Percentiles rank a stretch among this genome's conserved stretches.
phyloP scores from a whole-genome alignment of 2,329 filamentous ascomycete species.

The Pseudophaeomoniella oleicola region DNA sequence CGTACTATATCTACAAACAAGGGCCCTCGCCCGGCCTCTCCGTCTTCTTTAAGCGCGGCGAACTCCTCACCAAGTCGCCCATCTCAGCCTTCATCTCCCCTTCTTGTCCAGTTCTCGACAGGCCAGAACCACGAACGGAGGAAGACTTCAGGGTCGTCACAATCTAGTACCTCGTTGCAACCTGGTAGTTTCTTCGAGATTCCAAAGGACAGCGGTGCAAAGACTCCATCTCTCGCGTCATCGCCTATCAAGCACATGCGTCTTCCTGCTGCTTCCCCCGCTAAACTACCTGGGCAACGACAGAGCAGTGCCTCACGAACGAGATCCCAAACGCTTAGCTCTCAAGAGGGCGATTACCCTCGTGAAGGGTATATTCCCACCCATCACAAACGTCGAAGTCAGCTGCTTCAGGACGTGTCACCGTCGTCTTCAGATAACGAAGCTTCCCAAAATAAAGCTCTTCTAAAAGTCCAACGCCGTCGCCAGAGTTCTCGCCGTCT shows the following conservation, averaged over 20 bases:
- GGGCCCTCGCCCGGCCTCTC: constrained; percentile 69
- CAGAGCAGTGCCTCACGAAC: constrained; percentile 53
- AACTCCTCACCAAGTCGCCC: constrained; percentile 78
- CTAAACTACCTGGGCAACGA: constrained; percentile 48
- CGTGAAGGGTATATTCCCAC: constrained; percentile 46
- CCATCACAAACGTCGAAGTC: constrained; percentile 82
- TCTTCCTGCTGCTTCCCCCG: constrained; percentile 34
- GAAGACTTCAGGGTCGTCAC: constrained; percentile 82
- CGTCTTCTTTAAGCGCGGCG: constrained; percentile 62
- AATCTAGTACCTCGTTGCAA: constrained; percentile 55
- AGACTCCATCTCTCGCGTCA: constrained; percentile 35
- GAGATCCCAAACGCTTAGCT: constrained; percentile 83
- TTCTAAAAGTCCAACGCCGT: constrained; percentile 81
- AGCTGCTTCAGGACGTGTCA: constrained; percentile 79
- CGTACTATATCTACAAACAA: constrained; percentile 73
- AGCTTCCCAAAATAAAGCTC: constrained; percentile 75
- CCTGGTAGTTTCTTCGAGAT: constrained; percentile 59
- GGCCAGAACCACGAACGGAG: constrained; percentile 68
- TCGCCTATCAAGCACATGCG: constrained; percentile 37
- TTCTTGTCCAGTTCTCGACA: constrained; percentile 93
- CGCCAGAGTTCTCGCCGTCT: constrained; percentile 91
- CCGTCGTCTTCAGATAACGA: constrained; percentile 97
- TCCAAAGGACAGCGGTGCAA: constrained; percentile 39
- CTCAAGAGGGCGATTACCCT: constrained; percentile 76
- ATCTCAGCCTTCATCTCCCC: constrained; percentile 72